Percentiles rank a stretch among this genome's conserved stretches.
These are phyloP conservation scores for Fusarium secorum DNA, from an alignment of 2,329 filamentous ascomycete genomes.

Conservation along the genomic window DNA sequence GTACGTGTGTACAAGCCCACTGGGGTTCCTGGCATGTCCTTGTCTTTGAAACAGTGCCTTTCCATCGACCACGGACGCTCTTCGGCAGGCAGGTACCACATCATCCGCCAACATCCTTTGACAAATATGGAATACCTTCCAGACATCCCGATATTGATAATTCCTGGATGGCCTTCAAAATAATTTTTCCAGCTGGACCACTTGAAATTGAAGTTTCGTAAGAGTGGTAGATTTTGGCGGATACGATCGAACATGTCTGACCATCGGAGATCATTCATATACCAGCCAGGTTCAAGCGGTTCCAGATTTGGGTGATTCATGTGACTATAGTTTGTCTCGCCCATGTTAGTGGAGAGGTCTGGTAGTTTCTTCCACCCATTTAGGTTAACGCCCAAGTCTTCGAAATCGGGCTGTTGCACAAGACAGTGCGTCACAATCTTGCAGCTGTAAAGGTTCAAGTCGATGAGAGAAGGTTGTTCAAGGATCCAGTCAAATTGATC, in stretches of 20 bases:
- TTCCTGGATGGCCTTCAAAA: too few relatives aligned
- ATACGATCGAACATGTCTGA: slow-evolving; percentile 34
- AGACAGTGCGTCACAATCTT: slow-evolving; percentile 7
- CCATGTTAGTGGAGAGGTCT: background rate
- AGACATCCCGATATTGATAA: too few relatives aligned
- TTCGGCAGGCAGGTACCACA: too few relatives aligned
- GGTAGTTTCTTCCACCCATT: slow-evolving; percentile 18
- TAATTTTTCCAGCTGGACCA: rapidly evolving
- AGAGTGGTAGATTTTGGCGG: background rate
- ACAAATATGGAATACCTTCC: too few relatives aligned
- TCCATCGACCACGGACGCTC: too few relatives aligned
- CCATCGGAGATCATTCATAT: slow-evolving; percentile 21
- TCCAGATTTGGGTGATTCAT: too few relatives aligned
- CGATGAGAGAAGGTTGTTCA: slow-evolving; percentile 1
- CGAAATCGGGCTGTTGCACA: background rate
- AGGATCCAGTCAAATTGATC: slow-evolving; percentile 42
- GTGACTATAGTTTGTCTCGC: too few relatives aligned
- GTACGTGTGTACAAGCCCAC: background rate
- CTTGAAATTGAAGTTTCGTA: background rate
- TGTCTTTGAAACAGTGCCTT: too few relatives aligned
- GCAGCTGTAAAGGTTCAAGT: slow-evolving; percentile 17
- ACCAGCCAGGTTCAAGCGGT: too few relatives aligned
- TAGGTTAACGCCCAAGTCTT: background rate
- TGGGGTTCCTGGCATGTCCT: background rate
- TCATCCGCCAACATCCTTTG: too few relatives aligned